Evolutionary conservation across 2,329 filamentous ascomycete genomes (phyloP).

Genomic region (Pyricularia grisea): DNA sequence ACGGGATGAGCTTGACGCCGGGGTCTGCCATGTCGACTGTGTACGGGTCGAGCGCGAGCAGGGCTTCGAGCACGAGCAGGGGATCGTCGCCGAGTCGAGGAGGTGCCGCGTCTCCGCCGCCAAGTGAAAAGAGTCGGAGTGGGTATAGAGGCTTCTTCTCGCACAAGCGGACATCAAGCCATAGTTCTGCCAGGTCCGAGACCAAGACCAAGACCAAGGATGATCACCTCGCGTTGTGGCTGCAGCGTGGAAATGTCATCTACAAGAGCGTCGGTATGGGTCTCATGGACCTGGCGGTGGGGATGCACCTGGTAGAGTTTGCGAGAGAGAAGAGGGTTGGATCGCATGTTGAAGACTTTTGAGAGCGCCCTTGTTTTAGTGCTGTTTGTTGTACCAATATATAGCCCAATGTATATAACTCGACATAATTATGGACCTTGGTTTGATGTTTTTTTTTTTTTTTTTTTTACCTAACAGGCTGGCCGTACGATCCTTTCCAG

Average conservation of each 20-base stretch:
- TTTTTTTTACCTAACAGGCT: not conserved
- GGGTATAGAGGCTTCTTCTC: not conserved
- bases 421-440: no score
- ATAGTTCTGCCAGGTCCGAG: constrained; percentile 11
- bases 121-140: constrained; percentile 5
- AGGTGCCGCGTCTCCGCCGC: constrained; percentile 2
- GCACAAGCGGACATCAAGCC: constrained; percentile 14
- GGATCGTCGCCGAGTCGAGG: constrained; percentile 13
- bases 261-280: constrained; percentile 61
- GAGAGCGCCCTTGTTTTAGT: constrained; percentile 7
- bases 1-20: constrained; percentile 8
- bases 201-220: constrained; percentile 28
- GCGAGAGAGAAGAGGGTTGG: constrained; percentile 47
- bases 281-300: constrained; percentile 57
- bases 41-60: constrained; percentile 17
- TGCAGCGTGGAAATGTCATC: constrained; percentile 53
- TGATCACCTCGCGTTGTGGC: constrained; percentile 43
- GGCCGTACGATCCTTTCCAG: not conserved
- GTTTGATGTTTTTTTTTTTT: not conserved
- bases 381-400: not conserved
- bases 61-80: constrained; percentile 21
- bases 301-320: constrained; percentile 45
- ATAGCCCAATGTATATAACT: not conserved
- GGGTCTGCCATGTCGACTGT: constrained; percentile 31
- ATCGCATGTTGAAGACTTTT: constrained; percentile 43